Conservation (phyloP, 768 basidiomycete species). For the Suillus hirtellus region DNA sequence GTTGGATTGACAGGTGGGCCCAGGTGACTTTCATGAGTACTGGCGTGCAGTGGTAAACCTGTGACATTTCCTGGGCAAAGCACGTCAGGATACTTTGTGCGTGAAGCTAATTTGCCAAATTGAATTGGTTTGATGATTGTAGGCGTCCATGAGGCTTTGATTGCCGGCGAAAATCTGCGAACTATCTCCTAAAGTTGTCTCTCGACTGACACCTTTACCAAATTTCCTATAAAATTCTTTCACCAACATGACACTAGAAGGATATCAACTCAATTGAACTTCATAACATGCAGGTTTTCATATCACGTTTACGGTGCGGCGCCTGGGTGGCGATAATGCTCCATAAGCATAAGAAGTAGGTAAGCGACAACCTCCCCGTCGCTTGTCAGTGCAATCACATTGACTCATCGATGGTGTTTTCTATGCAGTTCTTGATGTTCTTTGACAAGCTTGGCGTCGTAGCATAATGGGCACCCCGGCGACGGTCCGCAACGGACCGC, state of each 20-base stretch:
- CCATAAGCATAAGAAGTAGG: not conserved
- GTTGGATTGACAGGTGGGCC: conserved; percentile 2
- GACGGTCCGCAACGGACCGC: conserved; percentile 9
- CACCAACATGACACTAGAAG: conserved; percentile 1
- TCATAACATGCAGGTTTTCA: conserved; percentile 2
- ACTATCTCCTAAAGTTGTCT: conserved; percentile 4
- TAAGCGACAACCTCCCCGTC: conserved; percentile 1
- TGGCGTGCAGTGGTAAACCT: not conserved
- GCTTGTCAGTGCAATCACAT: not conserved
- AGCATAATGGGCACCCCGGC: not conserved
- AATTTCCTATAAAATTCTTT: not conserved
- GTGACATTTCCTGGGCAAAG: not conserved
- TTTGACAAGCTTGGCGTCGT: not conserved
- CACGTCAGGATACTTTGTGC: not conserved
- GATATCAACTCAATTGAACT: conserved; percentile 4
- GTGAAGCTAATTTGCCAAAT: conserved; percentile 1
- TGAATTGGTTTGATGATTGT: not conserved
- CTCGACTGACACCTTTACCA: not conserved
- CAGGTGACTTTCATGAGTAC: conserved; percentile 12
- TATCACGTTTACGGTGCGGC: not conserved
- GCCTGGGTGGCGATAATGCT: conserved; percentile 1
- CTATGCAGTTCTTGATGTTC: conserved; percentile 5
- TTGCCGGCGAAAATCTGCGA: not conserved
- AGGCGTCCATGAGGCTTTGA: not conserved
- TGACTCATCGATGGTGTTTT: not conserved